phyloP scores from a whole-genome alignment of 768 basidiomycete species.

The Mycena belliarum region DNA sequence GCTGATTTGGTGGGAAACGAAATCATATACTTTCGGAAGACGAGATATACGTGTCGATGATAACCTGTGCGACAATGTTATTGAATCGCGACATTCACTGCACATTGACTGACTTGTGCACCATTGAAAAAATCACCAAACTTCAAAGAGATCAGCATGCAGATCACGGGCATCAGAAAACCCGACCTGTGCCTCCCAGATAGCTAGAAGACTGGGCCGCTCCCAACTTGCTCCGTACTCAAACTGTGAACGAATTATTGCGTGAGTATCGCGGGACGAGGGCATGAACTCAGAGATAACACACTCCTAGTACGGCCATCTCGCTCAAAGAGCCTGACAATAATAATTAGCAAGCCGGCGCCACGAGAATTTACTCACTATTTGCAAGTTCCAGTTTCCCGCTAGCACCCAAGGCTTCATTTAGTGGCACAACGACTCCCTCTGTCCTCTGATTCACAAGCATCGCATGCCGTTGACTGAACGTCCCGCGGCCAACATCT shows the following conservation, averaged over 20 bases:
- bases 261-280: neutral
- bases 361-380: constrained; percentile 47
- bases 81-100: neutral
- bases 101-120: constrained; percentile 56
- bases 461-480: constrained; percentile 78
- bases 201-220: constrained; percentile 73
- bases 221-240: constrained; percentile 94
- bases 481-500: constrained; percentile 89
- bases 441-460: constrained; percentile 87
- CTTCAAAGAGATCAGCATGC: constrained; percentile 32
- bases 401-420: constrained; percentile 57
- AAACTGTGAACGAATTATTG: constrained; percentile 49
- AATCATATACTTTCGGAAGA: constrained; percentile 68
- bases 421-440: constrained; percentile 77
- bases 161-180: neutral
- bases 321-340: constrained; percentile 80
- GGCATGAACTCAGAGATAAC: constrained; percentile 23
- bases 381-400: constrained; percentile 87
- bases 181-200: constrained; percentile 89
- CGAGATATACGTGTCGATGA: constrained; percentile 87
- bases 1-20: neutral
- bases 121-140: constrained; percentile 96
- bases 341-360: neutral
- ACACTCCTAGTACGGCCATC: constrained; percentile 82
- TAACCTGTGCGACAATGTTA: constrained; percentile 45